Evolutionary conservation across 345 rosid species (phyloP).

Genomic region (Clarkia xantiana): DNA sequence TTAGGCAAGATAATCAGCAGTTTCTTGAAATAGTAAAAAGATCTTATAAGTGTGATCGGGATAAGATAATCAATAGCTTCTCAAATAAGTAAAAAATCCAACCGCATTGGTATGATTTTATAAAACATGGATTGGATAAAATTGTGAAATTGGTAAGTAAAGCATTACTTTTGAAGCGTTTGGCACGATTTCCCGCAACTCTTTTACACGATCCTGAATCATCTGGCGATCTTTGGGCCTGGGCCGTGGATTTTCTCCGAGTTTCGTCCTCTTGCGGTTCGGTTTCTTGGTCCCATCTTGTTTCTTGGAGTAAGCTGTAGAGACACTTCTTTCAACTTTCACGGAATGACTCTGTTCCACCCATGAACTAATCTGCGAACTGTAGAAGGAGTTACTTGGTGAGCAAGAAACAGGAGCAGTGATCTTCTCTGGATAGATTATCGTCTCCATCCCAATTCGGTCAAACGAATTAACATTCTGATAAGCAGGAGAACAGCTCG

Average conservation of each 20-base stretch:
- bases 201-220: conserved; percentile 98
- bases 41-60: too few species aligned
- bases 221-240: conserved; percentile 98
- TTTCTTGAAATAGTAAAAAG: too few species aligned
- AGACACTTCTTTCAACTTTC: conserved; percentile 33
- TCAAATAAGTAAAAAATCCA: too few species aligned
- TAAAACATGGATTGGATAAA: too few species aligned
- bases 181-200: conserved; percentile 92
- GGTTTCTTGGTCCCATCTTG: conserved; percentile 48
- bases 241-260: conserved; percentile 88
- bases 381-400: conserved; percentile 35
- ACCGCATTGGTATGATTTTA: too few species aligned
- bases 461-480: conserved; percentile 20
- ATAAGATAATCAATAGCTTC: too few species aligned
- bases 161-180: conserved; percentile 73
- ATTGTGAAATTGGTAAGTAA: conserved; percentile 3
- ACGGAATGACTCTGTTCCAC: conserved; percentile 51
- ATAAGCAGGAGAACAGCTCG: conserved; percentile 23
- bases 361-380: conserved; percentile 84
- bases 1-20: too few species aligned
- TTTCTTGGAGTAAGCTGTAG: conserved; percentile 55
- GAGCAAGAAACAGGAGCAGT: conserved; percentile 31
- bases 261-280: conserved; percentile 71
- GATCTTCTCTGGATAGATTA: conserved; percentile 26
- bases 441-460: conserved; percentile 20